A percentile compares a stretch with the other conserved stretches of the same genome.
phyloP scores from a whole-genome alignment of 495 filamentous ascomycete species.

The Neurospora terricola region DNA sequence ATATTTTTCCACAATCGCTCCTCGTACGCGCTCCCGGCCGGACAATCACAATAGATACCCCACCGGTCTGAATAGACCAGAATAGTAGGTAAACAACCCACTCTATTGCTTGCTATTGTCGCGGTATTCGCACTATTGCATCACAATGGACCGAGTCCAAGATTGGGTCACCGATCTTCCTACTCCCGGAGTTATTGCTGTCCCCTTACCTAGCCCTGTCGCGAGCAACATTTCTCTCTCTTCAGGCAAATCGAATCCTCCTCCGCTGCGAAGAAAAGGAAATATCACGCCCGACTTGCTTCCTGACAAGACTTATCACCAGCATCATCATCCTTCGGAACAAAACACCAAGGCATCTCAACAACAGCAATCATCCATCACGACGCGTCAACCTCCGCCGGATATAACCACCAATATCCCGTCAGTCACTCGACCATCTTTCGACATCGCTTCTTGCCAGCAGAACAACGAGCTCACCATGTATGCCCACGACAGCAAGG shows the following conservation, averaged over 20 bases:
- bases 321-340: not conserved
- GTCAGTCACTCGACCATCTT: not conserved
- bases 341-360: not conserved
- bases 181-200: not conserved
- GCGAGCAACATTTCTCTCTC: not conserved
- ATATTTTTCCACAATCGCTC: not conserved
- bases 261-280: not conserved
- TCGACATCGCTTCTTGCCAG: not conserved
- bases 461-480: not conserved
- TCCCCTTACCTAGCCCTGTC: not conserved
- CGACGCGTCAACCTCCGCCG: not conserved
- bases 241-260: not conserved
- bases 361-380: not conserved
- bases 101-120: not conserved
- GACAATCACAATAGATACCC: not conserved
- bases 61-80: not conserved
- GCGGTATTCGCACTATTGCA: not conserved
- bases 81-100: not conserved
- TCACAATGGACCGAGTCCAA: not conserved
- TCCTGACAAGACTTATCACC: not conserved
- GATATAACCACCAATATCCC: not conserved
- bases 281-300: not conserved
- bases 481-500: conserved; percentile 1
- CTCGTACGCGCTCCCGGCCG: not conserved
- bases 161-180: not conserved